Percentiles rank a stretch among this genome's conserved stretches.
phyloP scores from a whole-genome alignment of 2,329 filamentous ascomycete species.

The Scytalidium lignicola region DNA sequence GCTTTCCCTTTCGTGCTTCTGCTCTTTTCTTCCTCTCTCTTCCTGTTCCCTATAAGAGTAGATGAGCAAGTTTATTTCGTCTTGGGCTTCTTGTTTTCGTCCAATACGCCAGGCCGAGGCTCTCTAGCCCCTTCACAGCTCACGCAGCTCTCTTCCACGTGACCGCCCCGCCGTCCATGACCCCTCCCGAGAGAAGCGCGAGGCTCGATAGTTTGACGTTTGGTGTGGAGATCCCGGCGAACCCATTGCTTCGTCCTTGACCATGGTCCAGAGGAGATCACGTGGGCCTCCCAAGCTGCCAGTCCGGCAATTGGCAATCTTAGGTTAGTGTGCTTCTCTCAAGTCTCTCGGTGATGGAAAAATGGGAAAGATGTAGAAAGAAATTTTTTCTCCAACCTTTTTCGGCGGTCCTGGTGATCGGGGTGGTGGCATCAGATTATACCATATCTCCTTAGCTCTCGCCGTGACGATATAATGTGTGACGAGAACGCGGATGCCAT shows the following conservation, averaged over 20 bases:
- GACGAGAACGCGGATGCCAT: too few species aligned
- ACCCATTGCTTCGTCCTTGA: conserved; percentile 7
- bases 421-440: too few species aligned
- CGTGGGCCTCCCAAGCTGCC: conserved; percentile 58
- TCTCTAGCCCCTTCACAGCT: not conserved
- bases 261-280: conserved; percentile 20
- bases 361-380: not conserved
- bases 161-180: conserved; percentile 13
- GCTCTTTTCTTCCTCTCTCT: not conserved
- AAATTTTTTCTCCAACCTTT: not conserved
- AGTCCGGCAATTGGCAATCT: conserved; percentile 68
- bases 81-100: not conserved
- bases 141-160: not conserved
- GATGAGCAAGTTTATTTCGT: not conserved
- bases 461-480: too few species aligned
- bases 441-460: too few species aligned
- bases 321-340: conserved; percentile 51
- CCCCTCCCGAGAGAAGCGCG: conserved; percentile 1
- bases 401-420: too few species aligned
- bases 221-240: conserved; percentile 7
- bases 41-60: not conserved
- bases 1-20: not conserved
- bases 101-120: not conserved
- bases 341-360: not conserved
- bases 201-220: conserved; percentile 9